Base-by-base conservation (phyloP, 352 stramenopile species). In the Phytophthora pluvialis region DNA sequence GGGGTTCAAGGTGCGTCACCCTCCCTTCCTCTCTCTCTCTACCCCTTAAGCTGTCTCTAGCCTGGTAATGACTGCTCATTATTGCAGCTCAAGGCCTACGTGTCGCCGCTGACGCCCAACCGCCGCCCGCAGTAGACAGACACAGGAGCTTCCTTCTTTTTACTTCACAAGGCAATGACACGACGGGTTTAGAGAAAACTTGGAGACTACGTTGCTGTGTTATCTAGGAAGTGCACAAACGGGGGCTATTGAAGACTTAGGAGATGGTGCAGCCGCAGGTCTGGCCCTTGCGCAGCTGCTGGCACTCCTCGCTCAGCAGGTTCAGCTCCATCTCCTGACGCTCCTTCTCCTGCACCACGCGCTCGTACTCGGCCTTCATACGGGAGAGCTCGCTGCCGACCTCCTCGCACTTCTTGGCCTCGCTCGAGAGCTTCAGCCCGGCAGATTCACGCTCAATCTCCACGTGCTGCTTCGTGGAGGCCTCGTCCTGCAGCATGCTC, bases 341-440 rank as follows among this genome's bases (percentile, higher is more conserved):
- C 64, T 93, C 83, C 55, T 94, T 94, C 62, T 94, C 88, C 62
- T 92, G 87, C 26, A 89, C 60, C 16, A 93, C 65, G n/a, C 77
- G 73, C 52, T 91, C 83, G 54, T 87, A 93, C 32, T 93, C 77
- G 8, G 73, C 53, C 62, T 89, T 88, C 50, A 94, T 79, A 48
- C 70, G 73, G 31, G 70, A 28, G 16, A 96, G 70, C 66, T 95
- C 88, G 16, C 67, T 67, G 48, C 89, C 55, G 40, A 87, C 67
- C 32, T 89, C 83, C 16, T 87, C 78, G 38, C 84, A 78, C 49
- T 80, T 76, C 61, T 80, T 80, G 21, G 69, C 51, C 49, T 91
- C 79, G 29, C 75, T 89, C 21, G 72, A 79, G 26, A 89, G 73
- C 60, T 91, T 88, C 9, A 90, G 53, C 32, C 83, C 83, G 25